These are phyloP conservation scores for Peniophora sp. DNA, from an alignment of 1,284 basidiomycete species.

Conservation along the genomic window DNA sequence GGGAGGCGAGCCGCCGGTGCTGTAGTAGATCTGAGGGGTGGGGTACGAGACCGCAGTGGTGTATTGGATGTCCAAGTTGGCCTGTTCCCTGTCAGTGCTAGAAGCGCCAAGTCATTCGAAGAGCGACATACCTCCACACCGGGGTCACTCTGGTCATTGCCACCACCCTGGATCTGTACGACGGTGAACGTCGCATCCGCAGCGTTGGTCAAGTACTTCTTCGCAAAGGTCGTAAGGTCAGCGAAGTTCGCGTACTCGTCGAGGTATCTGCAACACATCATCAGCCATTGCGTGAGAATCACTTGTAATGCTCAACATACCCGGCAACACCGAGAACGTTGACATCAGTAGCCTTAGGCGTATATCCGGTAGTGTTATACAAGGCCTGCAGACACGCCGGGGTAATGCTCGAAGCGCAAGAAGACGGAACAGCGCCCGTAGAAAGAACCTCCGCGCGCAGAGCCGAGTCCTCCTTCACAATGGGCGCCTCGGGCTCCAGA, in stretches of 20 bases:
- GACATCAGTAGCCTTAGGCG: constrained; percentile 24
- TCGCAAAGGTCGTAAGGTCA: constrained; percentile 48
- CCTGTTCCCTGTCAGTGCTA: constrained; percentile 48
- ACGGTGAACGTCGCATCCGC: constrained; percentile 40
- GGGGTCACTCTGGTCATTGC: constrained; percentile 39
- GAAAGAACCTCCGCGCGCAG: constrained; percentile 7
- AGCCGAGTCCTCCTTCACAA: constrained; percentile 3
- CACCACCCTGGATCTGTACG: constrained; percentile 48
- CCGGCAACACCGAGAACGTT: constrained; percentile 49
- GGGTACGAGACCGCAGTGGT: constrained; percentile 48
- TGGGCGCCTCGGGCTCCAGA: constrained; percentile 22
- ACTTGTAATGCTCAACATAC: constrained; percentile 34
- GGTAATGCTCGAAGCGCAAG: constrained; percentile 17
- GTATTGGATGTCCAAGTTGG: constrained; percentile 59
- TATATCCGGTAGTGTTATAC: constrained; percentile 42
- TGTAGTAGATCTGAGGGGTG: constrained; percentile 51
- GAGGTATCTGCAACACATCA: constrained; percentile 32
- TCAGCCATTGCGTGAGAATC: constrained; percentile 9
- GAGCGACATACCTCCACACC: constrained; percentile 30
- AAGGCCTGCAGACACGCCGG: constrained; percentile 37
- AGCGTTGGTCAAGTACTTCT: constrained; percentile 41
- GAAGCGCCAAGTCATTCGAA: too few relatives aligned
- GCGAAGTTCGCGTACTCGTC: constrained; percentile 44
- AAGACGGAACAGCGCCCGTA: background rate
- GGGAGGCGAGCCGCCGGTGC: constrained; percentile 49